Base-by-base conservation (phyloP, 108 stramenopile species). In the Nitzschia sp. region DNA sequence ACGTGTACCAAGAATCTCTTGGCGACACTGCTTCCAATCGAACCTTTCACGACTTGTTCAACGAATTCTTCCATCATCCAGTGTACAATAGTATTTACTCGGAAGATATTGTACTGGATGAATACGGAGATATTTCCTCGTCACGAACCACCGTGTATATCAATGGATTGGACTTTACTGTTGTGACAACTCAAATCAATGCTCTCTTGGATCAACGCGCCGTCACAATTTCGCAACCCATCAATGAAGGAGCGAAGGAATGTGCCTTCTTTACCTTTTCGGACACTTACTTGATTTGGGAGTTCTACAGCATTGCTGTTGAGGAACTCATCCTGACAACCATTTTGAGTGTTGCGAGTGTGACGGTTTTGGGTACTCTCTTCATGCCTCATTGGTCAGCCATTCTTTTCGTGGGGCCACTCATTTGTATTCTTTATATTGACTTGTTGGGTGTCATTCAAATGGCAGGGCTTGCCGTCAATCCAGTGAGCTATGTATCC, bases 401-500 rank as follows among this genome's bases (percentile, higher is more conserved):
- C 15, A 29, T 53, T 26, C 40, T 76, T n/a, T 58, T 73, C 43
- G 51, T 63, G 21, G 26, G 5, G 14, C 61, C 61, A 15, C 10
- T 65, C 22, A 58, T 76, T 40, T 43, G 53, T 10, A 37, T 59
- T 17, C 58, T 59, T 9, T 59, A 59, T 17, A 26, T 59, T 11
- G 58, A 59, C 34, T 17, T 63, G 7, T 15, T 71, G 5, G 71
- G 42, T 7, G 12, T 69, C 39, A 41, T 70, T 12, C 55, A 65
- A 38, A 17, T 56, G 3, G 29, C 59, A 25, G 60, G 60, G 14
- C 14, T 70, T 22, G 29, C 41, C 3, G 22, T 75, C 9, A 71
- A 71, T 50, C 42, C 74, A 22, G 78, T 79, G 11, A 72, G 59
- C 41, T 79, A 77, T 68, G 77, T 80, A 14, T 39, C 73, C 20